Evolutionary conservation across 805 yeast species (phyloP), one percentile per base, ranked within the genome.

Genomic region (Lipomyces anomalus): DNA sequence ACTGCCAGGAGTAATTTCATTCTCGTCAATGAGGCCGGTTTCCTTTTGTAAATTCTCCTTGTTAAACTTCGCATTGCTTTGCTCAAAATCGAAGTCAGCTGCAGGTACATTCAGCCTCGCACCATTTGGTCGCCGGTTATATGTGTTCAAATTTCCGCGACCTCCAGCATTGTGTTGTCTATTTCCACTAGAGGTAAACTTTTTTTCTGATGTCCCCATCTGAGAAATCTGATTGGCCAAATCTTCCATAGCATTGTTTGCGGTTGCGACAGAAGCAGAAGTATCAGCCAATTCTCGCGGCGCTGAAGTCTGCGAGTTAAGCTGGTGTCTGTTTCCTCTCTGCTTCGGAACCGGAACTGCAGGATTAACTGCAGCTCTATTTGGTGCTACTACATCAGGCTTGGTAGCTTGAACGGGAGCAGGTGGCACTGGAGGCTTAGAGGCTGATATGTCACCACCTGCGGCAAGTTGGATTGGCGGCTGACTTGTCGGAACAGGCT

Each of bases 81-180:
- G 62, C 55, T 73, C 83, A 61, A 88, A 88, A 64, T 88, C 94
- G 62, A 81, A 88, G 48, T 80, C 90, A 17, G 71, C 69, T 6
- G 68, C 69, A 38, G 80, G 79, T 36, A 75, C 65, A 22, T 65
- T 70, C 16, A 66, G 4, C 16, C 26, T 41, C 1, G 28, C 6
- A 30, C 22, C 58, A 29, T 57, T 53, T 38, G 18, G 20, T 21
- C 35, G 35, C 11, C 30, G 26, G 13, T 16, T 28, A 13, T 16
- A 13, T 13, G 13, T 28, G 32, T 28, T 28, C 13, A 28, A 28
- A 16, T 40, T 36, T 6, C 42, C 43, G 13, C 49, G 48, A 6
- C 32, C 26, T 20, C 30, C 46, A 21, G n/a, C n/a, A n/a, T n/a
- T n/a, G n/a, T n/a, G n/a, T 33, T 22, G 23, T 5, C 44, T 23